These are phyloP conservation scores for Avicennia marina DNA, from an alignment of 257 asterid species.

Conservation along the genomic window DNA sequence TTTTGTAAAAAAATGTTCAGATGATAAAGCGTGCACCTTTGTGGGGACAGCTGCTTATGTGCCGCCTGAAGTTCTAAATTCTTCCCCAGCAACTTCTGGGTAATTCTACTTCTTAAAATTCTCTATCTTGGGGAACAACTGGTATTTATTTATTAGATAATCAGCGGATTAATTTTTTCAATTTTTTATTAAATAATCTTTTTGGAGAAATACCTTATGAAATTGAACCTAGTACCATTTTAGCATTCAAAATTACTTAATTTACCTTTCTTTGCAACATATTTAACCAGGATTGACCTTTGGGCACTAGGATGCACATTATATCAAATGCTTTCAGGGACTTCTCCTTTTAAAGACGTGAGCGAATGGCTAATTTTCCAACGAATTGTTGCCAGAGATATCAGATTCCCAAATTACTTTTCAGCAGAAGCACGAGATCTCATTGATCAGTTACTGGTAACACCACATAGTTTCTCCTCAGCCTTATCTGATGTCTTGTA, in stretches of 20 bases:
- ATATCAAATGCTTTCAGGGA: constrained; percentile 98
- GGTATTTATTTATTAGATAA: too few species aligned
- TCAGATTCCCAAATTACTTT: constrained; percentile 79
- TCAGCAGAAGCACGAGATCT: constrained; percentile 88
- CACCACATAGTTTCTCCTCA: too few species aligned
- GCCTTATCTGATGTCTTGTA: too few species aligned
- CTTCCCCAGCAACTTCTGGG: constrained; percentile 98
- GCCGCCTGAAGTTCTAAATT: constrained; percentile 96
- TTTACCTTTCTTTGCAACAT: background rate
- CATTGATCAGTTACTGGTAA: constrained; percentile 80
- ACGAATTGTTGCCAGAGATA: constrained; percentile 86
- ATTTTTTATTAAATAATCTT: too few species aligned
- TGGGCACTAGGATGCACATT: constrained; percentile 99
- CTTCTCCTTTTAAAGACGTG: constrained; percentile 93
- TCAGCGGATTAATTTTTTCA: too few species aligned
- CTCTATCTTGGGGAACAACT: too few species aligned
- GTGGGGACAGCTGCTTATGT: constrained; percentile 99
- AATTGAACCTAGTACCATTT: too few species aligned
- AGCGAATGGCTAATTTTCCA: constrained; percentile 99
- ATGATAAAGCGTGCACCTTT: constrained; percentile 97
- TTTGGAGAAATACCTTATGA: too few species aligned
- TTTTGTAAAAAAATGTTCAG: constrained; percentile 28
- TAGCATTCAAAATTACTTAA: too few species aligned
- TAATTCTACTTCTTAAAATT: too few species aligned
- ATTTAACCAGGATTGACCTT: constrained; percentile 77